Evolutionary conservation across 108 stramenopile species (phyloP).

Genomic region (Seminavis robusta): DNA sequence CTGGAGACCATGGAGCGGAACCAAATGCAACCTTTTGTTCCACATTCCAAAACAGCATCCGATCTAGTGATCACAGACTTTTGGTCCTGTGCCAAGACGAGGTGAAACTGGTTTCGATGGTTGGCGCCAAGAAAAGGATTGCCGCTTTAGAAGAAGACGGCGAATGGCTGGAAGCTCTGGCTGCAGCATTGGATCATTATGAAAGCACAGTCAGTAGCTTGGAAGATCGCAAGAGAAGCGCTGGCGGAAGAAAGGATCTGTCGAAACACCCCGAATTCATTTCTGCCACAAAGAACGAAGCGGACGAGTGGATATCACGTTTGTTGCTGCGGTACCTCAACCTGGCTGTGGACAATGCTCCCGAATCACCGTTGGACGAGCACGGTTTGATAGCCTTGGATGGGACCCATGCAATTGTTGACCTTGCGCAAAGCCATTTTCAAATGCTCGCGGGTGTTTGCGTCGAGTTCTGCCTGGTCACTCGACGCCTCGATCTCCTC

Average conservation of each 20-base stretch:
- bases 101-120: slow-evolving; percentile 54
- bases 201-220: slow-evolving; percentile 69
- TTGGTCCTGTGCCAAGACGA: slow-evolving; percentile 73
- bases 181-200: slow-evolving; percentile 83
- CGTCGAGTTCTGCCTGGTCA: slow-evolving; percentile 84
- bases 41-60: slow-evolving; percentile 79
- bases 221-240: slow-evolving; percentile 56
- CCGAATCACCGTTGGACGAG: slow-evolving; percentile 23
- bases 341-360: slow-evolving; percentile 91
- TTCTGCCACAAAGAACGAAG: slow-evolving; percentile 36
- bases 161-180: slow-evolving; percentile 95
- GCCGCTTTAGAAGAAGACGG: slow-evolving; percentile 81
- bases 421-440: slow-evolving; percentile 85
- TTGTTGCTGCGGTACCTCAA: slow-evolving; percentile 82
- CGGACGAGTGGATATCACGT: slow-evolving; percentile 84
- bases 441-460: slow-evolving; percentile 92
- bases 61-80: slow-evolving; percentile 69
- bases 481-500: slow-evolving; percentile 80
- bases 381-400: neutral
- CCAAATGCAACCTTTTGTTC: slow-evolving; percentile 17
- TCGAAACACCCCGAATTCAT: slow-evolving; percentile 30
- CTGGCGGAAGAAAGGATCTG: slow-evolving; percentile 32
- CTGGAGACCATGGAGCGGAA: neutral
- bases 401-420: slow-evolving; percentile 20
- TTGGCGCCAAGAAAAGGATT: slow-evolving; percentile 59